Evolutionary conservation across 192 early-diverging fungal species (phyloP).

Genomic region (Geosiphon pyriformis): DNA sequence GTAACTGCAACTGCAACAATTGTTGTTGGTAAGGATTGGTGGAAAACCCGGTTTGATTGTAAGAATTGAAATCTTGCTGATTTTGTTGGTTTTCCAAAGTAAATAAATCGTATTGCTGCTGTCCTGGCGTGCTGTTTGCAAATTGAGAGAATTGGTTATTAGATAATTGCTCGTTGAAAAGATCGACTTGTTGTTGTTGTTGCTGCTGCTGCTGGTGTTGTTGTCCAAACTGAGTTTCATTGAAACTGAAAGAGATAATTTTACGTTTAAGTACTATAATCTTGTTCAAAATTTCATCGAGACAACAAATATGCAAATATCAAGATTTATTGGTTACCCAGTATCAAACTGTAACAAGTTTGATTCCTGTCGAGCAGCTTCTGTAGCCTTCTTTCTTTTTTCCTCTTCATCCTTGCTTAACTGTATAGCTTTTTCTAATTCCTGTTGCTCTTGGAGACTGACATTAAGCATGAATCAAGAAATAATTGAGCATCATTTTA

Average conservation of each 20-base stretch:
- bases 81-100: conserved; percentile 29
- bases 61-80: conserved; percentile 23
- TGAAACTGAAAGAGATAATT: neutral
- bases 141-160: conserved; percentile 13
- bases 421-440: conserved; percentile 38
- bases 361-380: conserved; percentile 34
- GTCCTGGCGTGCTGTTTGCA: too few relatives aligned
- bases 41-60: conserved; percentile 21
- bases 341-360: conserved; percentile 31
- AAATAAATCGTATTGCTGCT: conserved; percentile 14
- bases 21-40: conserved; percentile 33
- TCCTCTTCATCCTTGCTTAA: conserved; percentile 43
- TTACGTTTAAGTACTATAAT: too few relatives aligned
- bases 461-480: neutral
- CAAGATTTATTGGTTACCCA: conserved; percentile 30
- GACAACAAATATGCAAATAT: too few relatives aligned
- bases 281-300: too few relatives aligned
- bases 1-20: conserved; percentile 30
- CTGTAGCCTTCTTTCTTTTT: conserved; percentile 21
- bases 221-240: conserved; percentile 26
- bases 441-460: conserved; percentile 32
- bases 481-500: neutral
- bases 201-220: conserved; percentile 24
- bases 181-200: conserved; percentile 15
- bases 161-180: conserved; percentile 6